Evolutionary conservation across 495 filamentous ascomycete genomes (phyloP), one percentile per base, ranked within the genome.

Genomic region (Pyrenula aspistea): DNA sequence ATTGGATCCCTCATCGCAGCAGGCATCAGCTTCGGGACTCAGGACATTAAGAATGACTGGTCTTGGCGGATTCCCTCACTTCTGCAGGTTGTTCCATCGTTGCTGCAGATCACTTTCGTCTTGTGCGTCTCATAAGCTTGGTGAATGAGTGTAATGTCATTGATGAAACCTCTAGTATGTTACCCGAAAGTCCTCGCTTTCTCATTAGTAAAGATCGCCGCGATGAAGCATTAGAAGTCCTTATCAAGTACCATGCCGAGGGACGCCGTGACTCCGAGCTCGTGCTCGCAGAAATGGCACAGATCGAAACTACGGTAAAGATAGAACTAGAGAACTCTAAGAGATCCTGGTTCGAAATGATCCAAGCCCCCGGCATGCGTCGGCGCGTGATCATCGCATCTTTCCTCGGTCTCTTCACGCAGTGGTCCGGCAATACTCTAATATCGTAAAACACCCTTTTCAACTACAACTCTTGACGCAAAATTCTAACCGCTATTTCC

Each of bases 391-490:
- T 84, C 24, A 78, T 86, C 60, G 73, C 75, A 2, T 72, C 76
- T 8, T 75, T 80, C 55, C 68, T 85, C 12, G 80, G 81, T 2
- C 62, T 85, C 4, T 84, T 86, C 66, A 80, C 80, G 0, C 82
- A 86, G 61, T 83, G 81, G 72, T 82, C 79, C 42, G 82, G 83
- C 22, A 85, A 86, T 62, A 81, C 78, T 11, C 67, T 84, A 49
- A 82, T 84, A 52, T 81, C 80, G 61, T 77, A 62, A 57, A 63
- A 62, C 19, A 57, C 20, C 23, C 53, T 31, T n/a, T 48, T 24
- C 22, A 54, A 15, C 22, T 36, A 22, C 23, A 47, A 11, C n/a
- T n/a, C n/a, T 20, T 21, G 51, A 54, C 12, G 21, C 22, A 10
- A 53, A n/a, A 57, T 15, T 54, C 22, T 31, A 55, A n/a, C 52